Percentiles rank a stretch among this genome's conserved stretches.
Conservation (phyloP, 2,329 filamentous ascomycete species). For the Coniochaeta sp. region DNA sequence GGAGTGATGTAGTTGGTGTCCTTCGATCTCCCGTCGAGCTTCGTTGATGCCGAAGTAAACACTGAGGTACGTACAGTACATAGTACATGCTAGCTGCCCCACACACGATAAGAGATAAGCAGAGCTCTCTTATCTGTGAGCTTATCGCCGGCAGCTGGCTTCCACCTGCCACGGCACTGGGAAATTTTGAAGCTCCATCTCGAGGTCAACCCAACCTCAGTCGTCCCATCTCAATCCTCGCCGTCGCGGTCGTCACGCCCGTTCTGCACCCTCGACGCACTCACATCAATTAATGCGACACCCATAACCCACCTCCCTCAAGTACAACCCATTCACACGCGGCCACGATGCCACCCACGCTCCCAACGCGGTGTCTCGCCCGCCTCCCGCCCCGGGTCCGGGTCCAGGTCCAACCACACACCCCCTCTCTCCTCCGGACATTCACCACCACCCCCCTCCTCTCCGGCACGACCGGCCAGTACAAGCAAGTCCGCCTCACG, state of each 20-base stretch:
- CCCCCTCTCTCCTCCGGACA: neutral
- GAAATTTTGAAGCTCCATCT: constrained; percentile 13
- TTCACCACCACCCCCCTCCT: constrained; percentile 1
- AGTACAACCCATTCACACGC: neutral
- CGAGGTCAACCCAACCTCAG: neutral
- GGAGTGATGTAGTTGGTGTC: neutral
- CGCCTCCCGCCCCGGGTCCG: neutral
- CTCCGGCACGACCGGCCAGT: constrained; percentile 29
- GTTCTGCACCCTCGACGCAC: neutral
- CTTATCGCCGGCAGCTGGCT: neutral
- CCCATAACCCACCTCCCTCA: neutral
- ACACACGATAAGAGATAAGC: neutral
- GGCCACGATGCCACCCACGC: neutral
- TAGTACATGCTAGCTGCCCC: neutral
- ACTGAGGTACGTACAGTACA: neutral
- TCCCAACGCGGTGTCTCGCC: neutral
- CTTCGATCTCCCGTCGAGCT: neutral
- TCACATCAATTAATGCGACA: neutral
- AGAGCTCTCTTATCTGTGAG: neutral
- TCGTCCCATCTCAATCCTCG: neutral
- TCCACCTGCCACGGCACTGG: neutral
- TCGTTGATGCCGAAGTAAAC: neutral
- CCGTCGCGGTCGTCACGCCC: neutral
- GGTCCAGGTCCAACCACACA: neutral
- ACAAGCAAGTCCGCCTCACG: constrained; percentile 12